Evolutionary conservation across 1,139 yeast genomes (phyloP), one percentile per base, ranked within the genome.

Genomic region (Saccharomyces pastorianus): DNA sequence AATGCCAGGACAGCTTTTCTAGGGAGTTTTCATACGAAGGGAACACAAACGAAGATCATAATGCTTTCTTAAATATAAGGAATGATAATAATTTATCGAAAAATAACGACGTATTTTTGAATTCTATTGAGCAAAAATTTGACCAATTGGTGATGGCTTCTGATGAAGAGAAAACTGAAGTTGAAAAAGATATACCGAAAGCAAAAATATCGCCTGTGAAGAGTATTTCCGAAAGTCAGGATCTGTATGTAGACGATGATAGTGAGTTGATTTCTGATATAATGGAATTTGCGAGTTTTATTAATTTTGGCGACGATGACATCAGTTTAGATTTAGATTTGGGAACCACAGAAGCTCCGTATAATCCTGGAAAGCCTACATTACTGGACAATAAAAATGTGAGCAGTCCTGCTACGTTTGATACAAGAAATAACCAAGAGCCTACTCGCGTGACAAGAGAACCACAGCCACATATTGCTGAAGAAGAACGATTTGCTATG

Each of bases 281-380:
- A 26, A 74, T 78, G 72, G 90, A 84, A 61, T 81, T 85, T 61
- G 80, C 85, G 47, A 85, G 83, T 58, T 80, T 80, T 64, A 81
- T 85, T 51, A 83, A 84, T 64, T 81, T 84, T 61, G 89, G 78
- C 23, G 78, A 72, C 44, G 44, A 38, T 42, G 77, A 71, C 25
- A 53, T 73, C 25, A 61, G 67, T 51, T 53, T 68, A n/a, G 70
- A 69, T 46, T 51, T 71, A 27, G 69, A 67, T 29, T 55, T 64
- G 23, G 44, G 44, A 11, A 38, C 6, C 13, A 38, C 44, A 2
- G 13, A 0, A 8, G 25, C 25, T 9, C 25, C 44, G 2, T 38
- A 38, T 2, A 8, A 3, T 20, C 23, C 1, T 1, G 2, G 44
- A 9, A 38, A 20, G 9, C n/a, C 13, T 1, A 20, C 23, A 20